Evolutionary conservation across 768 basidiomycete genomes (phyloP).

Genomic region (Boletus sp.): DNA sequence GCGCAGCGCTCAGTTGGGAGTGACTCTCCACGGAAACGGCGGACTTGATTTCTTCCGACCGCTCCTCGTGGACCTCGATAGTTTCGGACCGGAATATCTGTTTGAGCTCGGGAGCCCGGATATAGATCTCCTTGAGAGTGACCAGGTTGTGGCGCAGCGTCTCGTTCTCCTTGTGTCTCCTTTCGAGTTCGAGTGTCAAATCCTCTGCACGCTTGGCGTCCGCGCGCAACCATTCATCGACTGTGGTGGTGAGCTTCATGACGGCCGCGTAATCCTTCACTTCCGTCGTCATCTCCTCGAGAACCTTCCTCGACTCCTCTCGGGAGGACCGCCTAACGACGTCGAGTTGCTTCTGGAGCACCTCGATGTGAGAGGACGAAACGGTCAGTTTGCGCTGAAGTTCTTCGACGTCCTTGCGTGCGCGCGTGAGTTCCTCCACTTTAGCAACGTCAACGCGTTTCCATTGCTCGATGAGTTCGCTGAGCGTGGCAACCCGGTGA

Average conservation of each 20-base stretch:
- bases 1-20: not conserved
- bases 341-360: not conserved
- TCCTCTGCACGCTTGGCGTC: slow-evolving; percentile 6
- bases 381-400: not conserved
- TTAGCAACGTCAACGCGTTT: not conserved
- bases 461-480: not conserved
- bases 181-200: not conserved
- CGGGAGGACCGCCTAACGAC: not conserved
- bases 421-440: not conserved
- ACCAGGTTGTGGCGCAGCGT: not conserved
- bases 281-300: not conserved
- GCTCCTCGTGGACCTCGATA: not conserved
- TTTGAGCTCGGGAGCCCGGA: not conserved
- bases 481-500: not conserved
- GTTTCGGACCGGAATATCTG: not conserved
- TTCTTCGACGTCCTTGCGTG: not conserved
- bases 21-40: not conserved
- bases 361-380: not conserved
- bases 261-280: not conserved
- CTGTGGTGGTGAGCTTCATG: slow-evolving; percentile 4
- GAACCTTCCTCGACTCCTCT: not conserved
- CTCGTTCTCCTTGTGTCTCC: slow-evolving; percentile 8
- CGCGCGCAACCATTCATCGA: slow-evolving; percentile 5
- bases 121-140: slow-evolving; percentile 8
- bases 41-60: not conserved